These are phyloP conservation scores for Aspergillus sojae DNA, from an alignment of 2,329 filamentous ascomycete genomes.

Conservation along the genomic window DNA sequence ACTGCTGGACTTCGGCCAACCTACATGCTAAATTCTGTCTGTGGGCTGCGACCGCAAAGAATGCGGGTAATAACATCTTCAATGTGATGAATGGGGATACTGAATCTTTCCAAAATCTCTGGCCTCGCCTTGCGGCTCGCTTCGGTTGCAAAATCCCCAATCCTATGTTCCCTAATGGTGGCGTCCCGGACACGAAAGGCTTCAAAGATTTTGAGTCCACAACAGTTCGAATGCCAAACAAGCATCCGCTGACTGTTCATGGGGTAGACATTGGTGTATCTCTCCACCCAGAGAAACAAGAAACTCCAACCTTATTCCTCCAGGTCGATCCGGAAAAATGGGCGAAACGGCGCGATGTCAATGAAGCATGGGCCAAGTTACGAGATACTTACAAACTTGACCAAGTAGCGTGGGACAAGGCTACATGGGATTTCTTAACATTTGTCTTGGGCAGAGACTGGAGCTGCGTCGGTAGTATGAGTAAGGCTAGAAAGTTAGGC, in stretches of 20 bases:
- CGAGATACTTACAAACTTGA: conserved; percentile 39
- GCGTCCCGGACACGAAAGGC: conserved; percentile 10
- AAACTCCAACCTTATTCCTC: conserved; percentile 13
- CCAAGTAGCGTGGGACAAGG: conserved; percentile 45
- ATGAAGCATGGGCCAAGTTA: conserved; percentile 42
- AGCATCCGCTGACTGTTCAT: conserved; percentile 25
- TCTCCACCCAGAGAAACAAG: background rate
- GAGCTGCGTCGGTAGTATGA: conserved; percentile 39
- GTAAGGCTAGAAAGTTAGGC: conserved; percentile 49
- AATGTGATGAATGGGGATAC: conserved; percentile 46
- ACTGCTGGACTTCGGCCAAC: conserved; percentile 36
- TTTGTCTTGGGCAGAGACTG: conserved; percentile 46
- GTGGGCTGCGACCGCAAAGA: conserved; percentile 36
- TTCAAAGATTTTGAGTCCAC: conserved; percentile 13
- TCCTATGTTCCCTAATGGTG: conserved; percentile 28
- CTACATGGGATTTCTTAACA: conserved; percentile 49
- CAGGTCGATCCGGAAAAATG: conserved; percentile 47
- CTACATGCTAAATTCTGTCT: conserved; percentile 41
- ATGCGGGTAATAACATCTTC: conserved; percentile 43
- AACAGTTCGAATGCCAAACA: conserved; percentile 19
- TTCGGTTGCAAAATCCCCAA: conserved; percentile 37
- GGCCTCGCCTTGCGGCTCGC: conserved; percentile 43
- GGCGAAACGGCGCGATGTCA: conserved; percentile 42
- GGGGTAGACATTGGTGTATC: conserved; percentile 28
- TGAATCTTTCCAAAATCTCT: conserved; percentile 43